Evolutionary conservation across 495 filamentous ascomycete species (phyloP).

Genomic region (Xylaria cubensis): DNA sequence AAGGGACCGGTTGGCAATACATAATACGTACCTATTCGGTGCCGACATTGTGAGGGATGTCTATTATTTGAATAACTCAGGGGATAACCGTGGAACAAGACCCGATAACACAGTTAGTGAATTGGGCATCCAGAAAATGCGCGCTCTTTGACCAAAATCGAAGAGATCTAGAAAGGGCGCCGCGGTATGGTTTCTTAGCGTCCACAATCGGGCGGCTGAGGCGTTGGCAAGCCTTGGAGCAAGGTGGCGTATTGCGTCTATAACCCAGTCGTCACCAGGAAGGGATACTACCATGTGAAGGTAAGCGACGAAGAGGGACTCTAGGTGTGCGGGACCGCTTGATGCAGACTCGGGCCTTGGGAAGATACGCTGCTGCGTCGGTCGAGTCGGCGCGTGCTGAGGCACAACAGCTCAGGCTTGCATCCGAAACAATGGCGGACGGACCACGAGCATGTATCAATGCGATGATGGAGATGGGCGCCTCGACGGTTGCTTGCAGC

Average conservation of each 20-base stretch:
- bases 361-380: constrained; percentile 19
- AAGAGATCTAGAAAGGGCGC: constrained; percentile 17
- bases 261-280: constrained; percentile 11
- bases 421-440: constrained; percentile 6
- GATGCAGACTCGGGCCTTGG: constrained; percentile 13
- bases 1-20: constrained; percentile 2
- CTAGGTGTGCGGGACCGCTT: constrained; percentile 19
- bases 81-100: background rate
- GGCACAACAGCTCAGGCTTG: constrained; percentile 23
- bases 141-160: constrained; percentile 21
- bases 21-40: constrained; percentile 38
- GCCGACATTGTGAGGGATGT: constrained; percentile 34
- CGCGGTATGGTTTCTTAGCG: constrained; percentile 7
- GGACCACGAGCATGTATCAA: constrained; percentile 9
- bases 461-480: constrained; percentile 11
- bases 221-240: background rate
- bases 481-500: constrained; percentile 15
- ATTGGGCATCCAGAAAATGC: constrained; percentile 17
- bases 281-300: constrained; percentile 9
- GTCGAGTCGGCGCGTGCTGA: constrained; percentile 11
- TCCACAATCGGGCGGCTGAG: constrained; percentile 4
- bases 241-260: constrained; percentile 19
- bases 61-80: background rate
- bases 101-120: constrained; percentile 11
- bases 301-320: constrained; percentile 5